phyloP scores from a whole-genome alignment of 768 basidiomycete genomes.

The Calocera viscosa region DNA sequence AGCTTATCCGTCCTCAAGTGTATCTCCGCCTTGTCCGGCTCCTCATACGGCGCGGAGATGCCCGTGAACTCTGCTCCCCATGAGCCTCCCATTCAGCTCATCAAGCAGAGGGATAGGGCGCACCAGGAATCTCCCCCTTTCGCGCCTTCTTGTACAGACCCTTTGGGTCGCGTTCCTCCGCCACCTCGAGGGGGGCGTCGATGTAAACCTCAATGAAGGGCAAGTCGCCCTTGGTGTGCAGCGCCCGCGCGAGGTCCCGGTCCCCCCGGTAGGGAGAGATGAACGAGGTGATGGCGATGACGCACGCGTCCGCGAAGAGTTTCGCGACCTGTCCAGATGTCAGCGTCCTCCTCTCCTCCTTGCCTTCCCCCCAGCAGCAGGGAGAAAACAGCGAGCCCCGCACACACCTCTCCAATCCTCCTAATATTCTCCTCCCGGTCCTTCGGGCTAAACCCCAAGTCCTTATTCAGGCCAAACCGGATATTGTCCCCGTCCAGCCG shows the following conservation, averaged over 20 bases:
- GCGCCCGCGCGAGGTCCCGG: slow-evolving; percentile 63
- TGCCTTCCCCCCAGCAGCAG: no score
- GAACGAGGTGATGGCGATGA: slow-evolving; percentile 85
- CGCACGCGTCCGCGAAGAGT: slow-evolving; percentile 79
- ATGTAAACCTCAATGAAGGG: slow-evolving; percentile 91
- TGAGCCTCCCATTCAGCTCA: not conserved
- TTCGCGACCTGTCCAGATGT: slow-evolving; percentile 63
- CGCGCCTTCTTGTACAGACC: slow-evolving; percentile 95
- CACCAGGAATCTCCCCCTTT: slow-evolving; percentile 90
- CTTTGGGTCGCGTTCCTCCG: slow-evolving; percentile 90
- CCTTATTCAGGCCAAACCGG: slow-evolving; percentile 91
- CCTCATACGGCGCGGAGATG: slow-evolving; percentile 92
- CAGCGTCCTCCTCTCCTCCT: not conserved
- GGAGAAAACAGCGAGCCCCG: no score
- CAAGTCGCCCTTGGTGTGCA: slow-evolving; percentile 61
- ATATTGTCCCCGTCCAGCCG: slow-evolving; percentile 94
- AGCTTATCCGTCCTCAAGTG: slow-evolving; percentile 80
- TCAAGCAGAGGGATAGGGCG: not conserved
- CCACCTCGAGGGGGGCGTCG: slow-evolving; percentile 78
- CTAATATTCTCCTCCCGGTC: slow-evolving; percentile 93
- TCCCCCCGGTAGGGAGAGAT: slow-evolving; percentile 95
- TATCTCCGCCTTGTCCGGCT: slow-evolving; percentile 72
- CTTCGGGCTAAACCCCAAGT: slow-evolving; percentile 84
- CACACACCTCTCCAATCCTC: slow-evolving; percentile 90
- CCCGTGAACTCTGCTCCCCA: slow-evolving; percentile 88